Percentiles rank a stretch among this genome's conserved stretches.
phyloP scores from a whole-genome alignment of 2,329 filamentous ascomycete genomes.

The Paracamarosporium sp. region DNA sequence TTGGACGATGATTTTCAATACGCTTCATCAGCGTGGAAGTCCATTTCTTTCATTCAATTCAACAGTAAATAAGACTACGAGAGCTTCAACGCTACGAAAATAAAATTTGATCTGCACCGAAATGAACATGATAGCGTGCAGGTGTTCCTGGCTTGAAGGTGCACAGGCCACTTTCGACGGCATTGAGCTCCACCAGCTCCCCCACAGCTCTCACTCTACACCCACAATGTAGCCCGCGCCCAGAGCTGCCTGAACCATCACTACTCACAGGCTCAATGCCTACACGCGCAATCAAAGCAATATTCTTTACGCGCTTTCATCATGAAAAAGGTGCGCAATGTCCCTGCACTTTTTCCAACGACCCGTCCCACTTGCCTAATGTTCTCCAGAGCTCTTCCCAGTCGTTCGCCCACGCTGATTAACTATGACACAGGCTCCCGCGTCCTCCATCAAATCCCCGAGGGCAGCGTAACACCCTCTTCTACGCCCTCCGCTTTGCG shows the following conservation, averaged over 20 bases:
- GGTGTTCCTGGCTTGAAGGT: not conserved
- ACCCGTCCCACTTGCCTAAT: not conserved
- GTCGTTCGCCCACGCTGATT: not conserved
- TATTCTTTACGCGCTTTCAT: slow-evolving; percentile 73
- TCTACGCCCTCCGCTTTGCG: slow-evolving; percentile 53
- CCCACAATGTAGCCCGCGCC: slow-evolving; percentile 25
- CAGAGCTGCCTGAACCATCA: not conserved
- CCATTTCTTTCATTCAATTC: not conserved
- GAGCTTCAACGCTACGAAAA: not conserved
- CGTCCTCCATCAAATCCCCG: slow-evolving; percentile 69
- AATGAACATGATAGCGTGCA: no score
- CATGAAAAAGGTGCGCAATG: slow-evolving; percentile 53
- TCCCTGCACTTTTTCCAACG: not conserved
- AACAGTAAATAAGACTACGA: not conserved
- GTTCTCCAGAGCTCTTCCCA: not conserved
- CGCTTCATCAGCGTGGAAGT: not conserved
- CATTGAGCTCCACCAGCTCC: slow-evolving; percentile 5
- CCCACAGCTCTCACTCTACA: slow-evolving; percentile 3
- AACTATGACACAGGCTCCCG: slow-evolving; percentile 58
- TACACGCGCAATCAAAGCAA: slow-evolving; percentile 61
- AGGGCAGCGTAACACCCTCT: slow-evolving; percentile 60
- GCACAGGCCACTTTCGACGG: slow-evolving; percentile 15
- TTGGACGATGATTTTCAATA: not conserved
- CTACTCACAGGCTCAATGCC: slow-evolving; percentile 32
- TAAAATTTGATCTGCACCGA: not conserved